phyloP scores from a whole-genome alignment of 2,329 filamentous ascomycete genomes.

The Aspergillus unguis region DNA sequence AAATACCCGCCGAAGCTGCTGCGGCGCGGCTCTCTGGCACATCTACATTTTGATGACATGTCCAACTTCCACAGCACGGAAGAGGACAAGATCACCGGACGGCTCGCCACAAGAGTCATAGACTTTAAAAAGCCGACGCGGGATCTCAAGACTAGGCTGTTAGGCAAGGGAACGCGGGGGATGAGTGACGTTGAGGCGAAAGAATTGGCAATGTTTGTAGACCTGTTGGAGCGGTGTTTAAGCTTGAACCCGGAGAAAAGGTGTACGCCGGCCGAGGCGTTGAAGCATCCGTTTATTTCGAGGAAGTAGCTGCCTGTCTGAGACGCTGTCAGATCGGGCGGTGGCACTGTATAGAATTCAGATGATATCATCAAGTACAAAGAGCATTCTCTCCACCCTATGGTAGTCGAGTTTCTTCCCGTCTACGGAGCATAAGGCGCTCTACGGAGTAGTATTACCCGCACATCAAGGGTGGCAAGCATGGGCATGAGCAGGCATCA shows the following conservation, averaged over 20 bases:
- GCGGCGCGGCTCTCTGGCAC: conserved; percentile 72
- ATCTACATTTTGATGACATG: conserved; percentile 78
- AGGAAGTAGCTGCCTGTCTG: too few species aligned
- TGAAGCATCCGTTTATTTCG: conserved; percentile 83
- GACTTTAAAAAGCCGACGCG: conserved; percentile 66
- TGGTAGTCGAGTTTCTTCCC: too few species aligned
- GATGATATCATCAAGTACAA: too few species aligned
- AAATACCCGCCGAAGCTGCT: conserved; percentile 87
- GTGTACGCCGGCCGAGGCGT: conserved; percentile 78
- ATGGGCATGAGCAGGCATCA: too few species aligned
- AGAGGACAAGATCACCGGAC: conserved; percentile 80
- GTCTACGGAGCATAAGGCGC: too few species aligned
- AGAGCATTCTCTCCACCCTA: too few species aligned
- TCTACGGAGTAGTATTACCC: too few species aligned
- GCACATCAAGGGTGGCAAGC: too few species aligned
- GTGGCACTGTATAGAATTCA: too few species aligned
- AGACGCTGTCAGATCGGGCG: too few species aligned
- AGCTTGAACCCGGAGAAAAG: conserved; percentile 89
- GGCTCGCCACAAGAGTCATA: conserved; percentile 55
- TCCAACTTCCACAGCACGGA: conserved; percentile 82
- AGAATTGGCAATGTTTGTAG: conserved; percentile 78
- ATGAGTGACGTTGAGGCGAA: conserved; percentile 71
- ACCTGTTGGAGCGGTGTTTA: conserved; percentile 83
- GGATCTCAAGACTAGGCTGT: conserved; percentile 76
- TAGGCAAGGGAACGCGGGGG: conserved; percentile 66